phyloP scores from a whole-genome alignment of 108 stramenopile species.

The Skeletonema menzelii region DNA sequence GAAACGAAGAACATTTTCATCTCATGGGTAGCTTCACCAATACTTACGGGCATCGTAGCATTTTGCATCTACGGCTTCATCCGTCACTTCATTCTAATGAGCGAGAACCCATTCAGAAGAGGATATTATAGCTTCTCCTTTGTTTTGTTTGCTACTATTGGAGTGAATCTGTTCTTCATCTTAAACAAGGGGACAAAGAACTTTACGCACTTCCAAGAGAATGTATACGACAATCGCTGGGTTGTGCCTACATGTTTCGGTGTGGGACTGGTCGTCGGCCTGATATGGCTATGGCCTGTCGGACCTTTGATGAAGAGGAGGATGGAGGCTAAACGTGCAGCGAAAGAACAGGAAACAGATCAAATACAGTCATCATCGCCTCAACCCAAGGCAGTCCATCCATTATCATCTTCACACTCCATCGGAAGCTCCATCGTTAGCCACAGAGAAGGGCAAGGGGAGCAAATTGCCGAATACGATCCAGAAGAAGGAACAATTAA shows the following conservation, averaged over 20 bases:
- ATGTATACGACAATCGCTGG: conserved; percentile 29
- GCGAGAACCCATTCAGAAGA: conserved; percentile 39
- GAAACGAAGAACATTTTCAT: conserved; percentile 38
- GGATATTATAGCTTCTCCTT: conserved; percentile 54
- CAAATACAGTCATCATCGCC: background rate
- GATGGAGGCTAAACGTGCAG: conserved; percentile 10
- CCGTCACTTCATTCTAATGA: conserved; percentile 15
- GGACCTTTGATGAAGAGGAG: conserved; percentile 30
- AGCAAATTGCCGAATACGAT: background rate
- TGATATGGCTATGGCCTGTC: conserved; percentile 48
- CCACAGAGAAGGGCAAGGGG: background rate
- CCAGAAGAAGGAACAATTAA: background rate
- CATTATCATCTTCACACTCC: background rate
- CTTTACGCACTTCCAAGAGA: conserved; percentile 19
- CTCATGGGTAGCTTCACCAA: conserved; percentile 59
- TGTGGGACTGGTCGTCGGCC: conserved; percentile 17
- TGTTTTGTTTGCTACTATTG: conserved; percentile 43
- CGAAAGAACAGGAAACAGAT: background rate
- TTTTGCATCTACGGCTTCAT: conserved; percentile 37
- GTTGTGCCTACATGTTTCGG: conserved; percentile 30
- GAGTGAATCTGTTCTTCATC: conserved; percentile 53
- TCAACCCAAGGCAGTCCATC: background rate
- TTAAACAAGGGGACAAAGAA: conserved; percentile 53
- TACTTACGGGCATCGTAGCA: conserved; percentile 42
- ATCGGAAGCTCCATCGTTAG: background rate